Base-by-base conservation (phyloP, 306 rosid species). In the Aeschynomene evenia region DNA sequence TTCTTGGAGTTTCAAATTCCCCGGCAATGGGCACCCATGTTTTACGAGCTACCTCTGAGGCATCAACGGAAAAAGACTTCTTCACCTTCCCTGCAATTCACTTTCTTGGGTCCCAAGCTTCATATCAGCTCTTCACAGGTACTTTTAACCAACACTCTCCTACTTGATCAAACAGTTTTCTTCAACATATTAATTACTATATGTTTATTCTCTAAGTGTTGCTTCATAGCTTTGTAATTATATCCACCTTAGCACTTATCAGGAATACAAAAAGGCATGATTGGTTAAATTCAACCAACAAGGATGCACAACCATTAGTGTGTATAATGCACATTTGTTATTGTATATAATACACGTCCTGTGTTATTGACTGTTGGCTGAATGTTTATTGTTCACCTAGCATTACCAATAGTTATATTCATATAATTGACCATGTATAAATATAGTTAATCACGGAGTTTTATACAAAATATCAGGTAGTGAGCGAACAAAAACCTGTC, bases 1-100 rank as follows among this genome's bases (percentile, higher is more conserved):
- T 91, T 91, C 80, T 83, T 91, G 87, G 97, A 91, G 85, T 91
- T 88, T 70, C 97, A 91, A 86, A 84, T 91, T 83, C 95, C 97
- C 13, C 77, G 86, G 77, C 97, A 91, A 78, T 91, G 97, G 97
- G 97, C 87, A 55, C 97, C 97, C 22, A 84, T 88, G 87, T 91
- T 88, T 72, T 79, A 88, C 49, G 95, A 91, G 80, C 82, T 91
- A 55, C 95, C 97, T 73, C 90, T 91, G 28, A 74, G 95, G 73
- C 95, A 86, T 83, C 92, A 81, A 60, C 28, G 70, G 75, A 91
- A 46, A 75, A 81, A 72, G 74, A 61, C 82, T 9, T 42, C 80
- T 46, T 84, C 90, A 66, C 85, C 90, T 70, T 61, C 88, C 72
- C 70, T 88, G 63, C 95, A 86, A 74, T 86, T 88, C 79, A 76